Conservation (phyloP, 257 asterid genomes). For the Apocynum venetum region DNA sequence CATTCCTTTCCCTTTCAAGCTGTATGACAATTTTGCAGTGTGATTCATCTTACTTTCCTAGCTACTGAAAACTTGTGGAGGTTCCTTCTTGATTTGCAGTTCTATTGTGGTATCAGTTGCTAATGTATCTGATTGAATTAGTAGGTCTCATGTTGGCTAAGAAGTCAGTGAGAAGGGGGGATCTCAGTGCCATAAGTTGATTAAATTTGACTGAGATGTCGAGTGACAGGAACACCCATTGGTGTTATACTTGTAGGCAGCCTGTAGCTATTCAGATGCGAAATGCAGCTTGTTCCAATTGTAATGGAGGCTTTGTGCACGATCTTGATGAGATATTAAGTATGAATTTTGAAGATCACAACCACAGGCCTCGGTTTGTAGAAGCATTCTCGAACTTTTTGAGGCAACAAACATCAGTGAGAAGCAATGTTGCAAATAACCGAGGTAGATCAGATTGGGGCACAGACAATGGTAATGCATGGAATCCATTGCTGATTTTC, state of each 20-base stretch:
- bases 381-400: conserved; percentile 67
- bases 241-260: conserved; percentile 85
- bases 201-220: conserved; percentile 41
- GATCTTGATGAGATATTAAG: conserved; percentile 59
- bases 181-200: conserved; percentile 2
- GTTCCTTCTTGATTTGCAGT: not conserved
- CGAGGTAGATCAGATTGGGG: conserved; percentile 28
- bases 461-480: conserved; percentile 35
- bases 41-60: not conserved
- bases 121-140: not conserved
- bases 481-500: conserved; percentile 75
- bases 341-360: conserved; percentile 33
- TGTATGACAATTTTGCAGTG: not conserved
- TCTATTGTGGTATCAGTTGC: not conserved
- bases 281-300: conserved; percentile 47
- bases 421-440: conserved; percentile 31
- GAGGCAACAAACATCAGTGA: conserved; percentile 50
- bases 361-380: conserved; percentile 71
- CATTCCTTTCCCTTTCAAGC: not conserved
- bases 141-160: conserved; percentile 1
- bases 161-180: not conserved
- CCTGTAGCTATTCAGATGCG: conserved; percentile 47
- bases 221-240: conserved; percentile 53
- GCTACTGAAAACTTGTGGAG: not conserved
- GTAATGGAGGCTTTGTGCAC: conserved; percentile 75